Percentiles rank a stretch among this genome's conserved stretches.
These are phyloP conservation scores for Colletotrichum paranaense DNA, from an alignment of 2,329 filamentous ascomycete genomes.

Conservation along the genomic window DNA sequence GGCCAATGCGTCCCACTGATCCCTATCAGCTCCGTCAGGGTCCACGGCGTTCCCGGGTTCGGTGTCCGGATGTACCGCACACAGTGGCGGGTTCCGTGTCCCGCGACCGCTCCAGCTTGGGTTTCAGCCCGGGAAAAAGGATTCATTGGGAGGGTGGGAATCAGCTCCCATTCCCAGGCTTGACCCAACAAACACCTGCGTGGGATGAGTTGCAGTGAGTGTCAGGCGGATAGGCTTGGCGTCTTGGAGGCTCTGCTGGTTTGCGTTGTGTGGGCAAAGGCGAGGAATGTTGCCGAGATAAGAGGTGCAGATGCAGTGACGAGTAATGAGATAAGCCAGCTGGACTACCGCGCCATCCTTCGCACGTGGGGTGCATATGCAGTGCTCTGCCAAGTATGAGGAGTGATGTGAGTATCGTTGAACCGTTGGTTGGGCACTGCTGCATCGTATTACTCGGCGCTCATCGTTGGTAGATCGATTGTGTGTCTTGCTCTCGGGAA, in stretches of 20 bases:
- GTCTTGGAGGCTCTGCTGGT: conserved; percentile 4
- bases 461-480: background rate
- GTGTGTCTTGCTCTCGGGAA: background rate
- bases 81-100: conserved; percentile 13
- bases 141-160: background rate
- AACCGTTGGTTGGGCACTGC: background rate
- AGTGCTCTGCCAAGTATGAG: conserved; percentile 5
- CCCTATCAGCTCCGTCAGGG: conserved; percentile 32
- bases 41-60: conserved; percentile 21
- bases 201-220: background rate
- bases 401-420: conserved; percentile 12
- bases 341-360: conserved; percentile 1
- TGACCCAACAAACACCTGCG: conserved; percentile 5
- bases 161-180: background rate
- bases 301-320: conserved; percentile 8
- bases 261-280: background rate
- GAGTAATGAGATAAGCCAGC: conserved; percentile 13
- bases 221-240: background rate
- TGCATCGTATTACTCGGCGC: background rate
- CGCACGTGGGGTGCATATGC: conserved; percentile 29
- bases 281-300: conserved; percentile 13
- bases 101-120: background rate
- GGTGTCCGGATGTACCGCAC: conserved; percentile 25
- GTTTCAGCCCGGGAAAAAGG: background rate
- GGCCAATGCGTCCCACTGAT: conserved; percentile 23